These are phyloP conservation scores for Aegilops speltoides DNA, from an alignment of 176 grass and related monocot genomes.

Conservation along the genomic window DNA sequence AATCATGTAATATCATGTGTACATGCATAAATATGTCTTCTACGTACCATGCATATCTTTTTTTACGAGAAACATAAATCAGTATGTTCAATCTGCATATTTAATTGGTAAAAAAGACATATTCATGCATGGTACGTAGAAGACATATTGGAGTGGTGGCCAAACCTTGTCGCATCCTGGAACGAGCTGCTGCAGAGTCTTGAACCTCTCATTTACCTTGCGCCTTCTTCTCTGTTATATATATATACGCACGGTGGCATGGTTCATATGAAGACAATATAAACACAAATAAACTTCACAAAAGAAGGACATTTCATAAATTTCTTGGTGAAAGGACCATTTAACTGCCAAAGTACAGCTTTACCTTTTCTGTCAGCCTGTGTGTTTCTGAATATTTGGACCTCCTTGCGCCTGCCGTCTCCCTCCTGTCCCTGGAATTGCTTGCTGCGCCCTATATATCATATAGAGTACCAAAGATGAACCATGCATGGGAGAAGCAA, in stretches of 20 bases:
- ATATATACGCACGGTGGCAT: neutral
- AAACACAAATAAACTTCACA: neutral
- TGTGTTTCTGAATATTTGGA: neutral
- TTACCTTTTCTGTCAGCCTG: constrained; percentile 15
- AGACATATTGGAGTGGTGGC: neutral
- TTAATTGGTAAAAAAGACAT: no score
- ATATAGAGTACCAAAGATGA: neutral
- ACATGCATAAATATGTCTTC: no score
- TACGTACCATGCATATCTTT: no score
- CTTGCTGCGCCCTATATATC: neutral
- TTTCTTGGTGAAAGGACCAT: neutral
- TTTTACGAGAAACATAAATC: no score
- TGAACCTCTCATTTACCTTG: constrained; percentile 16
- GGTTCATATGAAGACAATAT: neutral
- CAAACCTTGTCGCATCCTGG: neutral
- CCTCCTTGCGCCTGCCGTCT: neutral
- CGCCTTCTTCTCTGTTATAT: neutral
- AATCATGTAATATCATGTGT: no score
- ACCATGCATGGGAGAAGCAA: no score
- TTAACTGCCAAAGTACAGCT: neutral
- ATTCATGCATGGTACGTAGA: neutral
- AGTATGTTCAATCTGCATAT: no score
- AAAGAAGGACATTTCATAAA: neutral
- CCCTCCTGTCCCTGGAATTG: neutral
- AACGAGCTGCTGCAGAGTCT: constrained; percentile 2